Percentiles rank a stretch among this genome's conserved stretches.
phyloP scores from a whole-genome alignment of 2,329 filamentous ascomycete genomes.

The Pseudogymnoascus sp. region DNA sequence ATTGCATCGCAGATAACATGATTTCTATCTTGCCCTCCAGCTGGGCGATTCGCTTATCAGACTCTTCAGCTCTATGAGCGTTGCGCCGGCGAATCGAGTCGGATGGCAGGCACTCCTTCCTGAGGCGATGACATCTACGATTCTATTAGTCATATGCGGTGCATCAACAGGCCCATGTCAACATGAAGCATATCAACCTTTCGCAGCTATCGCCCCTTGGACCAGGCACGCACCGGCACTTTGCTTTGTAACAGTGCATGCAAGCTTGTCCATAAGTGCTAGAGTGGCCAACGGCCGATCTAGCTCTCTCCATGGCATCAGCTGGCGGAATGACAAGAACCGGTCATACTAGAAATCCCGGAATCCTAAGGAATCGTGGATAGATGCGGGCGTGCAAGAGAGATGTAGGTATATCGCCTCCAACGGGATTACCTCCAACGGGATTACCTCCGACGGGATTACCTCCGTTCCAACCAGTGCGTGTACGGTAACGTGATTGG shows the following conservation, averaged over 20 bases:
- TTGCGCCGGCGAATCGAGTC: conserved; percentile 34
- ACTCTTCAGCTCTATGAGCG: conserved; percentile 29
- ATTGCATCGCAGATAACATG: conserved; percentile 38
- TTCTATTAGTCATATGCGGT: not conserved
- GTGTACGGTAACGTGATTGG: not conserved
- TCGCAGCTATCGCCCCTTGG: conserved; percentile 17
- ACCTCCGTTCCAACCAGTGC: not conserved
- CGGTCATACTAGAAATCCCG: not conserved
- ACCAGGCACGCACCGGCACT: conserved; percentile 20
- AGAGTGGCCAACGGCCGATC: not conserved
- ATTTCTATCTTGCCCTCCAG: conserved; percentile 46
- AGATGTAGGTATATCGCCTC: not conserved
- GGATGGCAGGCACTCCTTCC: conserved; percentile 42
- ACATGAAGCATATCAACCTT: not conserved
- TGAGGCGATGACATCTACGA: conserved; percentile 37
- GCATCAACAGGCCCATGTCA: not conserved
- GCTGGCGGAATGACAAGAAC: not conserved
- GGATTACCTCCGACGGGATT: not conserved
- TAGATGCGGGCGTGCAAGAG: not conserved
- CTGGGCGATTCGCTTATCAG: conserved; percentile 33
- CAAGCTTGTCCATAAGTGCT: conserved; percentile 21
- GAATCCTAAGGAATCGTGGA: not conserved
- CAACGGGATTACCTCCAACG: not conserved
- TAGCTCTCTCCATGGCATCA: not conserved
- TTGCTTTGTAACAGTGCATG: conserved; percentile 22